Base-by-base conservation (phyloP, 257 asterid genomes). In the Solanum gracilifrons region DNA sequence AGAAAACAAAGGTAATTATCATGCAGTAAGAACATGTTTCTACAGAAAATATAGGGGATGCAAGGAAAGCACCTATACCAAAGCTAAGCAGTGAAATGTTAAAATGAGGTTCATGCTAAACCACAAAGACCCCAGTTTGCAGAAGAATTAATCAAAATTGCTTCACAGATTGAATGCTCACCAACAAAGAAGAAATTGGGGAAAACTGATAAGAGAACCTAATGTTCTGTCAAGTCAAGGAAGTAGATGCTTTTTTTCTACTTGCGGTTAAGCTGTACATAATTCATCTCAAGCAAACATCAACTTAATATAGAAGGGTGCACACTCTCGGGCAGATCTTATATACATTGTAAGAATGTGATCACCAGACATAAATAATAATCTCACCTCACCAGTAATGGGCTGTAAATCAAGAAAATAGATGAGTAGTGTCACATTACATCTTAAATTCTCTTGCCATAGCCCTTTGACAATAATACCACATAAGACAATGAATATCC, bases 1-100 rank as follows among this genome's bases (percentile, higher is more conserved):
- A 88, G 16, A 75, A 85, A 85, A 84, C 73, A 88, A 71, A 82
- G 51, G 83, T 82, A 72, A 76, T 6, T 74, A 46, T 83, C 74
- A 73, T 86, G 37, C 84, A 43, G 66, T 87, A 88, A 85, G 41
- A 87, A 18, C 32, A 46, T 77, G 84, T 77, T 41, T 77, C 62
- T 13, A 79, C 66, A 27, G 85, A 79, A 27, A 43, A 80, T 41
- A 77, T 80, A 39, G 12, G 62, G 84, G 37, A 79, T 29, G 27
- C 33, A 46, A 80, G 16, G 33, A 80, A 15, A 80, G 85, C 11
- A 27, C 25, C 85, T 46, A 80, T 13, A 27, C 85, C 68, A 80
- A 80, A 80, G 66, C 11, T 80, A 27, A 46, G 39, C 68, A 46
- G 68, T 46, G 64, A 46, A 80, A 43, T 80, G 83, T 64, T 80